Base-by-base conservation (phyloP, 2,329 filamentous ascomycete species). In the Phialocephala sp. region DNA sequence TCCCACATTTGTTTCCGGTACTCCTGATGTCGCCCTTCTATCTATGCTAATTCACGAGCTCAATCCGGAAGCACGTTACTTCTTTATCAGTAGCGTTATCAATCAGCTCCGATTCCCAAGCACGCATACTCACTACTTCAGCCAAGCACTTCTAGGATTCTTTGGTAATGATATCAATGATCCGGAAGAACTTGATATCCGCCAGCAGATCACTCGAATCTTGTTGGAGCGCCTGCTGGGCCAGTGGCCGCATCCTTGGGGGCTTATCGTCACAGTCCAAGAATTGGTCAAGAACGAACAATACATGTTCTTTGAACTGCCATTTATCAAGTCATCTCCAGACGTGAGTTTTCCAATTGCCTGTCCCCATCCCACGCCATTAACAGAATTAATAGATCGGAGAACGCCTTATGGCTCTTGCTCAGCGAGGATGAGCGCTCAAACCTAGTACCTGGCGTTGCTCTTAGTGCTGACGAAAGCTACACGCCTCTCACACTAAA, bases 201-300 rank as follows among this genome's bases (percentile, higher is more conserved):
- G 94, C 41, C 91, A 98, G 80, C 92, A 96, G 77, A 94, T 99
- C 65, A 92, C 93, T 60, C 88, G 94, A 56, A 89, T 97, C 27
- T 82, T 99, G 55, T 83, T 97, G 43, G 95, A 99, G 83, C 88
- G 95, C 58, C 83, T 97, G 56, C 87, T 96, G 66, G 91, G 93
- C 24, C 93, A 92, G 77, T 93, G 94, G 80, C 94, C 94, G 60
- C 94, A 98, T 77, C 94, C 96, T 20, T 98, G 94, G 94, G 96
- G 96, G 14, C 82, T 99, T 52, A 89, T 97, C 76, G 89, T 94
- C 68, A 94, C 93, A 41, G 85, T 97, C 67, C 82, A 95, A 69
- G 95, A 98, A 81, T 85, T 99, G 64, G 84, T 97, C 71, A 96
- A 97, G 83, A 97, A 97, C 77, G 89, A 91, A 62, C 92, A 89